A percentile compares a stretch with the other conserved stretches of the same genome.
Evolutionary conservation across 768 basidiomycete species (phyloP).

Genomic region (Rhizopogon sp.): DNA sequence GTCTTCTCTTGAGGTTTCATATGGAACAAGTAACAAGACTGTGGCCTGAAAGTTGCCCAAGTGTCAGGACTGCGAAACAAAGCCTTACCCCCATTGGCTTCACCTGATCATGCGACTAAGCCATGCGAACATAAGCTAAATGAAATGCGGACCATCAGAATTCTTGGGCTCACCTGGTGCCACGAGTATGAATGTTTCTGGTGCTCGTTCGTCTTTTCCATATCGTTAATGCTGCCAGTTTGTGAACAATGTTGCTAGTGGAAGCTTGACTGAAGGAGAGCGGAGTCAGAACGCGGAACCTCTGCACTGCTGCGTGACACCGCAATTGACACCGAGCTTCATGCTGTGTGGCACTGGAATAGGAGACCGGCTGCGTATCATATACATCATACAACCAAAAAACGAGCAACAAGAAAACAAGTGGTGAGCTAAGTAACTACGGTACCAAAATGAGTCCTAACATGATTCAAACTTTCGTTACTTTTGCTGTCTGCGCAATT

Average conservation of each 20-base stretch:
- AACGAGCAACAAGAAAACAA: conserved; percentile 2
- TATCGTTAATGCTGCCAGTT: conserved; percentile 8
- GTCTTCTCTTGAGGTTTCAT: conserved; percentile 66
- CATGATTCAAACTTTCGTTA: conserved; percentile 21
- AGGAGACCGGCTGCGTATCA: conserved; percentile 13
- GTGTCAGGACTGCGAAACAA: conserved; percentile 14
- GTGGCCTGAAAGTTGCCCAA: conserved; percentile 51
- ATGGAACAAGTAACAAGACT: conserved; percentile 68
- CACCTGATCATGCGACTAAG: conserved; percentile 83
- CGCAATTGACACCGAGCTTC: not conserved
- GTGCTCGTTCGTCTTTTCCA: conserved; percentile 22
- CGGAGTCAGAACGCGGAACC: conserved; percentile 29
- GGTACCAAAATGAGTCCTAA: conserved; percentile 1
- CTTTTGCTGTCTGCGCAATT: conserved; percentile 52
- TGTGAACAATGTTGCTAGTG: conserved; percentile 6
- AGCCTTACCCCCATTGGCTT: conserved; percentile 12
- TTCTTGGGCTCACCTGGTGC: conserved; percentile 61
- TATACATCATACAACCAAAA: conserved; percentile 22
- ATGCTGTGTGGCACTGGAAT: not conserved
- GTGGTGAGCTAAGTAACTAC: not conserved
- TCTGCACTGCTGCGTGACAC: not conserved
- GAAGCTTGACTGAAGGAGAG: conserved; percentile 10
- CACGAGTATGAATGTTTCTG: conserved; percentile 61
- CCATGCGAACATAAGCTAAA: conserved; percentile 2
- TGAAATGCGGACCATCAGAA: conserved; percentile 11